Conservation (phyloP, 768 basidiomycete genomes). For the Multifurca ochricompacta region DNA sequence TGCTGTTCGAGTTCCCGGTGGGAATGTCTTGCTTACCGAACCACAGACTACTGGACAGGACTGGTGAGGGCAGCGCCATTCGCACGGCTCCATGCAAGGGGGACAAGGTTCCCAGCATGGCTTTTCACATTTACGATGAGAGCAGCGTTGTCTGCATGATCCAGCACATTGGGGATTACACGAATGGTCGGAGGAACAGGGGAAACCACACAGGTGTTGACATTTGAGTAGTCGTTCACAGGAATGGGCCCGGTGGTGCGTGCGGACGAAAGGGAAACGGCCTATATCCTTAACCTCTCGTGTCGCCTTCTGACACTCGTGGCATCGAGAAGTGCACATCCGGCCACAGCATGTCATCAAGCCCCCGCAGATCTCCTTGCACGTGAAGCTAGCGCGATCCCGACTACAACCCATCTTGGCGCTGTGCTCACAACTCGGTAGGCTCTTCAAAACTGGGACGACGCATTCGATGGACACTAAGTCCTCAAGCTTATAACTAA, state of each 20-base stretch:
- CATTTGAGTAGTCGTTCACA: constrained; percentile 28
- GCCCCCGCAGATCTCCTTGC: constrained; percentile 24
- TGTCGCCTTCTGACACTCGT: constrained; percentile 24
- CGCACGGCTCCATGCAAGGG: constrained; percentile 30
- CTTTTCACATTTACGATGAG: constrained; percentile 25
- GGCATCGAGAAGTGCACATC: constrained; percentile 26
- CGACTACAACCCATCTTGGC: constrained; percentile 15
- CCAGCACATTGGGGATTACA: constrained; percentile 25
- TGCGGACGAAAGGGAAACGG: constrained; percentile 1
- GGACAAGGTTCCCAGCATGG: constrained; percentile 27
- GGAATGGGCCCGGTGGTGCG: constrained; percentile 23
- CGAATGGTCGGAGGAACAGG: constrained; percentile 25
- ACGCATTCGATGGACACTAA: constrained; percentile 23
- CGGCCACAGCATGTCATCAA: constrained; percentile 25
- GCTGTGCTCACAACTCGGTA: constrained; percentile 27
- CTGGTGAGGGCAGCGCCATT: constrained; percentile 29
- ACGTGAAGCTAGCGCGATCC: constrained; percentile 16
- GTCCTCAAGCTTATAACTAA: constrained; percentile 24
- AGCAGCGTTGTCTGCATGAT: constrained; percentile 25
- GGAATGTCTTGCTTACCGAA: constrained; percentile 24
- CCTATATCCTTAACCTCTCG: background rate
- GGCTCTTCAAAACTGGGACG: constrained; percentile 22
- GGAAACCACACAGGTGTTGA: constrained; percentile 26
- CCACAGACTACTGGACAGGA: constrained; percentile 30
- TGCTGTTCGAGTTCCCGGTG: background rate